Evolutionary conservation across 768 basidiomycete species (phyloP).

Genomic region (Mycena amicta): DNA sequence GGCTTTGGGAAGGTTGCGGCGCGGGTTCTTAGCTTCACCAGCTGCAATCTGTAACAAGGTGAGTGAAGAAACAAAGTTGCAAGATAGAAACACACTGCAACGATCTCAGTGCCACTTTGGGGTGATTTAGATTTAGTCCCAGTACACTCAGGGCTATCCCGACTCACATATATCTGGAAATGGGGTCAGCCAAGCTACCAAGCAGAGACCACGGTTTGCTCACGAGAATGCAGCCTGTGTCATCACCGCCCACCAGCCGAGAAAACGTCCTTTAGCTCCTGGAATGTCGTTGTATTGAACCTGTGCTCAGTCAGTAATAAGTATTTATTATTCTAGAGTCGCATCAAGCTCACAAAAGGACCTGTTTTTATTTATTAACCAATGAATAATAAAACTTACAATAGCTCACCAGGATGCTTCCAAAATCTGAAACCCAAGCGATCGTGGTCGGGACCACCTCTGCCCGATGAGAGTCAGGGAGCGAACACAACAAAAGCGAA

Average conservation of each 20-base stretch:
- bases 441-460: constrained; percentile 84
- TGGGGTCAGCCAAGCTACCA: too few relatives aligned
- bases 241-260: constrained; percentile 52
- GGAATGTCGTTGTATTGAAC: constrained; percentile 63
- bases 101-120: constrained; percentile 94
- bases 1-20: constrained; percentile 61
- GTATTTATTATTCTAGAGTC: too few relatives aligned
- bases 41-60: constrained; percentile 69
- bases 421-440: constrained; percentile 67
- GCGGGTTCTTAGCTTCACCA: constrained; percentile 89
- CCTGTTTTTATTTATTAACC: too few relatives aligned
- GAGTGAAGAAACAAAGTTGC: background rate
- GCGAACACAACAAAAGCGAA: too few relatives aligned
- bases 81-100: constrained; percentile 56
- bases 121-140: too few relatives aligned
- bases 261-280: constrained; percentile 77
- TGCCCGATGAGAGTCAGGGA: too few relatives aligned
- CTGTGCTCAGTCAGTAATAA: too few relatives aligned
- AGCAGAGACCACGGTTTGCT: too few relatives aligned
- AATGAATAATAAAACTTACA: too few relatives aligned
- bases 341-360: too few relatives aligned
- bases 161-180: constrained; percentile 66
- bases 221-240: too few relatives aligned
- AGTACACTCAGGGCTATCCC: too few relatives aligned
- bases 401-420: constrained; percentile 58